These are phyloP conservation scores for Arthroderma sp. DNA, from an alignment of 2,329 filamentous ascomycete genomes.

Conservation along the genomic window DNA sequence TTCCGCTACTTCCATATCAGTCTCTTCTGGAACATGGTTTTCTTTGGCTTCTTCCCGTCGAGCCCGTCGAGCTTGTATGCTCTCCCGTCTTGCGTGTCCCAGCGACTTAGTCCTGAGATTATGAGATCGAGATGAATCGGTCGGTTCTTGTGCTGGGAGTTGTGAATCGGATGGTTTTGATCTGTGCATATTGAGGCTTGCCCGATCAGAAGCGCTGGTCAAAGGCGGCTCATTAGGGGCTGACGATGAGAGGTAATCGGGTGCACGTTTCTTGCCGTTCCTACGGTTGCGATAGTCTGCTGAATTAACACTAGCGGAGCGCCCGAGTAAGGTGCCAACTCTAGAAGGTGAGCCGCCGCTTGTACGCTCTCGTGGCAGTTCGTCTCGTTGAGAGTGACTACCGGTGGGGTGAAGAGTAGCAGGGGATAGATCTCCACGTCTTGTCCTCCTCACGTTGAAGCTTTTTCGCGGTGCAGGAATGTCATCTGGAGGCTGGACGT, in stretches of 20 bases:
- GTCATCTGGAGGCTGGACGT: conserved; percentile 66
- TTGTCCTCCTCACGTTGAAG: conserved; percentile 62
- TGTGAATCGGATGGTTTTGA: conserved; percentile 29
- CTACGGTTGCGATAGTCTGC: conserved; percentile 60
- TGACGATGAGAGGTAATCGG: conserved; percentile 39
- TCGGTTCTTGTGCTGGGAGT: conserved; percentile 39
- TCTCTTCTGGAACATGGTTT: conserved; percentile 79
- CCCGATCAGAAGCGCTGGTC: conserved; percentile 70
- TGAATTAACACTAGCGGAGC: conserved; percentile 85
- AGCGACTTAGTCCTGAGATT: conserved; percentile 72
- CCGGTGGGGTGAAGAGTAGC: conserved; percentile 44
- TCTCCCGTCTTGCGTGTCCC: conserved; percentile 78
- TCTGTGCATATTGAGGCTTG: conserved; percentile 38
- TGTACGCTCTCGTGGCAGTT: conserved; percentile 61
- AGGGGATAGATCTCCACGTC: conserved; percentile 41
- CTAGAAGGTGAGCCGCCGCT: conserved; percentile 47
- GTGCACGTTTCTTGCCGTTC: conserved; percentile 40
- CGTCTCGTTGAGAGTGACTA: conserved; percentile 59
- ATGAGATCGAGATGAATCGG: conserved; percentile 44
- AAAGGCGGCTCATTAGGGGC: conserved; percentile 52
- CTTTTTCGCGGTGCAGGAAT: conserved; percentile 62
- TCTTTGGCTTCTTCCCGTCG: conserved; percentile 59
- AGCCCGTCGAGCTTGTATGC: conserved; percentile 73
- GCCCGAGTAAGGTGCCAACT: conserved; percentile 57
- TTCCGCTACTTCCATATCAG: conserved; percentile 56